phyloP scores from a whole-genome alignment of 495 filamentous ascomycete genomes.

The Pseudotulostoma volvatum region DNA sequence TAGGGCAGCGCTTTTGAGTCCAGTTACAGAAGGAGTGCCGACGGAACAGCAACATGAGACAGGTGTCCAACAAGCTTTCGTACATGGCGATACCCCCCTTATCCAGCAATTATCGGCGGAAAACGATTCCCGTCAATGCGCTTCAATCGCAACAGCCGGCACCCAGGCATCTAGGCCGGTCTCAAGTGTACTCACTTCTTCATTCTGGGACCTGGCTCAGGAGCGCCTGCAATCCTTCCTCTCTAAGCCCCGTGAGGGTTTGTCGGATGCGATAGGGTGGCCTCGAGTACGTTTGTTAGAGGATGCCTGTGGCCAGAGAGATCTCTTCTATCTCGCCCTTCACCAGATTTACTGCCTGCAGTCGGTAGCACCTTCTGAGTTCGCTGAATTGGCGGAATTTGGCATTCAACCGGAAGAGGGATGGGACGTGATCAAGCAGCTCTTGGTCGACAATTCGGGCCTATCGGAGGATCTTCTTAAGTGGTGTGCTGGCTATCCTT shows the following conservation, averaged over 20 bases:
- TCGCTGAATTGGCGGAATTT: constrained; percentile 8
- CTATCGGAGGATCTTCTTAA: constrained; percentile 20
- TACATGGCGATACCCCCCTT: neutral
- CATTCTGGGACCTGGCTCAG: constrained; percentile 7
- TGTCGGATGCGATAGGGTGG: constrained; percentile 21
- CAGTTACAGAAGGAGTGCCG: neutral
- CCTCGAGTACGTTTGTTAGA: constrained; percentile 39
- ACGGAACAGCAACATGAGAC: neutral
- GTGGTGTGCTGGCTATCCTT: constrained; percentile 41
- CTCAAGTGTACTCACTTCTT: neutral
- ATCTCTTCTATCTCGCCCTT: constrained; percentile 46
- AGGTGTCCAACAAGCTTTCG: neutral
- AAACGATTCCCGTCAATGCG: neutral
- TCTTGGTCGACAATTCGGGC: constrained; percentile 21
- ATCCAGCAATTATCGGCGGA: neutral
- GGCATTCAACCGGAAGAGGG: constrained; percentile 9
- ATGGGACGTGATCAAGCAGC: constrained; percentile 14
- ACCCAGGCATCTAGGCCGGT: neutral
- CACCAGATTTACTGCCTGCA: constrained; percentile 53
- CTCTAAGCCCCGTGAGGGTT: constrained; percentile 2
- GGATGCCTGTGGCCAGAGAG: constrained; percentile 37
- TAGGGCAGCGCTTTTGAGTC: neutral
- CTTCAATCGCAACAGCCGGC: neutral
- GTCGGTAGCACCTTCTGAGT: constrained; percentile 11
- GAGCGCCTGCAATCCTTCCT: constrained; percentile 7